Evolutionary conservation across 1,139 yeast species (phyloP), one percentile per base, ranked within the genome.

Genomic region (Kazachstania sp.): DNA sequence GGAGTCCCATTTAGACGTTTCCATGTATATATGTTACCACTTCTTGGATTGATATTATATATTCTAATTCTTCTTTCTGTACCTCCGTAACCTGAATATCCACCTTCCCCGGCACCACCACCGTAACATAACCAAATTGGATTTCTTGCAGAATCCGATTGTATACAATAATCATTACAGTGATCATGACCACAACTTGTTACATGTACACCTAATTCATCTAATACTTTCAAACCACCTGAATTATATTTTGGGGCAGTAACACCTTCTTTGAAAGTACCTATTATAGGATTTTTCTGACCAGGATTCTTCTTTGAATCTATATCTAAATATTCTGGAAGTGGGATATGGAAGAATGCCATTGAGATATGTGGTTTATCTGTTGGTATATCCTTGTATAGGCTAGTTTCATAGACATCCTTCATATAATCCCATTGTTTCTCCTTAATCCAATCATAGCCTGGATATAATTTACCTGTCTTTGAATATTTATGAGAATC

Each of bases 341-440:
- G 57, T 0, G 98, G 98, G 37, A 92, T 88, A 62, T 92, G 97
- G 73, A 88, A 83, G 59, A 90, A 90, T 0, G 95, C 95, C 88
- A 92, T 81, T 16, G 88, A 75, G 54, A 86, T 58, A 47, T 76
- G 84, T 31, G 66, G 39, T 28, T n/a, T 75, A 52, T 58, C 71
- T 71, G 20, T 69, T 59, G 37, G 69, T 66, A 18, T 61, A 54
- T 15, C 64, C 18, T 23, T 28, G 37, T 59, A 53, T 20, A 28
- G 60, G 51, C 20, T 41, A 20, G 46, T 46, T 16, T 65, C 66
- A 52, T 73, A 67, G n/a, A 45, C 26, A 15, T 66, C 58, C 53
- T 74, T 72, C 29, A 86, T 58, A 70, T 77, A 85, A 3, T 75
- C 72, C 53, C 84, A 70, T 65, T 92, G 97, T 23, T 74, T 71